Conservation (phyloP, 2,329 filamentous ascomycete species). For the Sordariomycetes sp. region DNA sequence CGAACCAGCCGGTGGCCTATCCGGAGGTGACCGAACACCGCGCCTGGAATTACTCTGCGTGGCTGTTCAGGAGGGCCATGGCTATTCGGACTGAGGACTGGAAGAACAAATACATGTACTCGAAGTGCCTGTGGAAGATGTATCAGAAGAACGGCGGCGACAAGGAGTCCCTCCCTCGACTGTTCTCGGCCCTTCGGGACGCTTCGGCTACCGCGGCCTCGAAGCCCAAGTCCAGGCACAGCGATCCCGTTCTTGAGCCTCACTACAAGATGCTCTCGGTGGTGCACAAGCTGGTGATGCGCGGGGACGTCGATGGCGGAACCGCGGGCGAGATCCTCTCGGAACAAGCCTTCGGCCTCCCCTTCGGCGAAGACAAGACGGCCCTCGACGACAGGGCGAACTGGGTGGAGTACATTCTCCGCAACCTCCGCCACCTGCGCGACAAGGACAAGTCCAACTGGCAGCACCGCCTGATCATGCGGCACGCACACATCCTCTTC, state of each 20-base stretch:
- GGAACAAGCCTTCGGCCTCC: conserved; percentile 40
- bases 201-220: conserved; percentile 38
- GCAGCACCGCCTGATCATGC: conserved; percentile 85
- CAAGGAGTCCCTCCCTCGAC: conserved; percentile 28
- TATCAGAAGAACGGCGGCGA: conserved; percentile 37
- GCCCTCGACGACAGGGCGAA: conserved; percentile 49
- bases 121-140: conserved; percentile 56
- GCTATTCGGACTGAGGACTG: conserved; percentile 42
- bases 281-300: conserved; percentile 67
- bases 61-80: conserved; percentile 45
- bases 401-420: conserved; percentile 45
- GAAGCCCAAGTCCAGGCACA: conserved; percentile 44
- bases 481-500: conserved; percentile 51
- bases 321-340: conserved; percentile 42
- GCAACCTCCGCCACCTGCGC: conserved; percentile 37
- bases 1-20: conserved; percentile 40
- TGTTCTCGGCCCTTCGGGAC: conserved; percentile 39
- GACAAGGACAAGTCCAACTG: conserved; percentile 86
- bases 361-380: conserved; percentile 31
- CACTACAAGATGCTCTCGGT: conserved; percentile 85
- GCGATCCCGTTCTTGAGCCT: conserved; percentile 77
- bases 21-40: conserved; percentile 48
- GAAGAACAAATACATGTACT: conserved; percentile 52
- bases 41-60: conserved; percentile 50
- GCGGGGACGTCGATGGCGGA: conserved; percentile 33